phyloP scores from a whole-genome alignment of 345 rosid genomes.

The Gossypium stocksii region DNA sequence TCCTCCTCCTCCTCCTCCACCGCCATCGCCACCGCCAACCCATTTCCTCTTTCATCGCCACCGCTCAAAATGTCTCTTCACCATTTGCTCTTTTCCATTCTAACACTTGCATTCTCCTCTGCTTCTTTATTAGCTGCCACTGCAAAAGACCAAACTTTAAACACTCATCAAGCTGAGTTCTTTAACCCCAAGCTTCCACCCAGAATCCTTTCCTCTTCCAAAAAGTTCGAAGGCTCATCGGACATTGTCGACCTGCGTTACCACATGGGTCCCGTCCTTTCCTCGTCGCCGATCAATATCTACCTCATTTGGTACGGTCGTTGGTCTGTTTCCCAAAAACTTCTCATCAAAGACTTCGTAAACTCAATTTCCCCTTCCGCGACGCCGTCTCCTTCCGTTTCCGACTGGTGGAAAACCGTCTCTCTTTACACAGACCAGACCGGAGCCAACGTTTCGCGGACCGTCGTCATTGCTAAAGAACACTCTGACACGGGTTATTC shows the following conservation, averaged over 20 bases:
- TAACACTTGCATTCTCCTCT: constrained; percentile 7
- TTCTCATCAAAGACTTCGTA: constrained; percentile 71
- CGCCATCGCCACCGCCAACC: background rate
- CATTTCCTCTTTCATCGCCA: background rate
- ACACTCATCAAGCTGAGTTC: constrained; percentile 23
- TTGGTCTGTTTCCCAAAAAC: constrained; percentile 60
- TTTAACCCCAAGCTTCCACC: constrained; percentile 82
- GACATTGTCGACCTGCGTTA: constrained; percentile 73
- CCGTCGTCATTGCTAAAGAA: constrained; percentile 65
- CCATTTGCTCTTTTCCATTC: background rate
- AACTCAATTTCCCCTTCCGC: constrained; percentile 59
- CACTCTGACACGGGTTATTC: constrained; percentile 54
- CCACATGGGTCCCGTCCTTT: constrained; percentile 98
- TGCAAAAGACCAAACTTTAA: constrained; percentile 28
- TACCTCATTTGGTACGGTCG: constrained; percentile 91
- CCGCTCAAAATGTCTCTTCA: constrained; percentile 13
- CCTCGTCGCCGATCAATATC: constrained; percentile 77
- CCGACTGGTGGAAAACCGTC: constrained; percentile 89
- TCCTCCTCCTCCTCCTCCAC: background rate
- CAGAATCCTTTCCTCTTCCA: constrained; percentile 47
- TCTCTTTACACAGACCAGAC: constrained; percentile 95
- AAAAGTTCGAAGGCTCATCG: constrained; percentile 85
- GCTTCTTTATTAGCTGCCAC: background rate
- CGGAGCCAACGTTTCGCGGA: constrained; percentile 78
- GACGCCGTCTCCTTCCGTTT: constrained; percentile 2